Percentiles rank a stretch among this genome's conserved stretches.
phyloP scores from a whole-genome alignment of 2,329 filamentous ascomycete species.

The Fusarium verticillioides region DNA sequence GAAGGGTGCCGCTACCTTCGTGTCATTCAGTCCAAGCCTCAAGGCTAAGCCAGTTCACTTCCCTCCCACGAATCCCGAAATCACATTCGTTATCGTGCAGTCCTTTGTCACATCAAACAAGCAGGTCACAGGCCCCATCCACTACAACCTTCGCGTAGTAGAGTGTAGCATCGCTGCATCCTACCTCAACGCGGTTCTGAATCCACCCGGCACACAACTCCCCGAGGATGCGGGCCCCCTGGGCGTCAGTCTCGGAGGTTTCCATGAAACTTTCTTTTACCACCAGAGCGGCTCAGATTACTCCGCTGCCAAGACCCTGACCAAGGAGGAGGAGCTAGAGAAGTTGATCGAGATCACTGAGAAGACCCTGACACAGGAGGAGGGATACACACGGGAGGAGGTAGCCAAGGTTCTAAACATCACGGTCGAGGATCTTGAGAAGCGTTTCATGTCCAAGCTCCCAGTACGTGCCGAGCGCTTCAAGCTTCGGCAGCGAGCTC shows the following conservation, averaged over 20 bases:
- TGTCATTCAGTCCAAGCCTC: constrained; percentile 86
- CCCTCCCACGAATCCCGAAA: constrained; percentile 81
- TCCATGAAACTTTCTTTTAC: constrained; percentile 85
- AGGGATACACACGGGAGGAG: constrained; percentile 90
- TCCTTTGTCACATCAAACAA: constrained; percentile 96
- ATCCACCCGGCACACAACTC: constrained; percentile 68
- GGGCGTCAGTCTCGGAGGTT: constrained; percentile 83
- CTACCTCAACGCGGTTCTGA: constrained; percentile 69
- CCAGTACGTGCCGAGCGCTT: constrained; percentile 89
- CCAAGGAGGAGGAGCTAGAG: constrained; percentile 74
- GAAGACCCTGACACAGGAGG: constrained; percentile 77
- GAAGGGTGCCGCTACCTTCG: constrained; percentile 86
- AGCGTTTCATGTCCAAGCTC: constrained; percentile 86
- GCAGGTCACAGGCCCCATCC: constrained; percentile 89
- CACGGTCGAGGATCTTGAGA: constrained; percentile 76
- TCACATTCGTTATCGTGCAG: constrained; percentile 93
- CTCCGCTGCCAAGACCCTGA: constrained; percentile 55
- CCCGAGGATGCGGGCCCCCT: constrained; percentile 84
- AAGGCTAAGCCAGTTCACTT: constrained; percentile 82
- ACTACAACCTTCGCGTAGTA: constrained; percentile 97
- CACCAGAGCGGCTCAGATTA: constrained; percentile 52
- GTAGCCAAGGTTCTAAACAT: constrained; percentile 78
- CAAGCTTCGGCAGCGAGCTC: constrained; percentile 85
- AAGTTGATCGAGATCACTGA: constrained; percentile 77
- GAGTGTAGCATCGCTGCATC: constrained; percentile 91